phyloP scores from a whole-genome alignment of 768 basidiomycete genomes.

The Rhodotorula babjevae region DNA sequence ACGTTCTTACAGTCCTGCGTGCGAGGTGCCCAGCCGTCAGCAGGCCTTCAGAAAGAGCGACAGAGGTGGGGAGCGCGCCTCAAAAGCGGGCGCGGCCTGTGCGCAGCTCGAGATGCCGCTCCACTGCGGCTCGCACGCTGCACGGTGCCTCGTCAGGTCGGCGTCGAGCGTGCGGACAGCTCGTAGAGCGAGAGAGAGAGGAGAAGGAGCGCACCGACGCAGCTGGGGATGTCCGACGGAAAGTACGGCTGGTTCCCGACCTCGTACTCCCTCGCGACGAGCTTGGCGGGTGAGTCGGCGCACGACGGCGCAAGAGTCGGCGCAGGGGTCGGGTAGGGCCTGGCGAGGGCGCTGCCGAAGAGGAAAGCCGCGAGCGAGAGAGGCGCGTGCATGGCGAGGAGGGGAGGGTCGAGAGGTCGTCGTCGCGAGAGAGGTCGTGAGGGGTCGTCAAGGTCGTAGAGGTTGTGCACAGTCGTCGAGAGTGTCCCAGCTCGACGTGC shows the following conservation, averaged over 20 bases:
- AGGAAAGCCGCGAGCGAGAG: too few relatives aligned
- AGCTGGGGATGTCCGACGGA: slow-evolving; percentile 16
- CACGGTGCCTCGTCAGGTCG: background rate
- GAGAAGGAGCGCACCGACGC: slow-evolving; percentile 13
- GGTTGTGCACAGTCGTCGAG: too few relatives aligned
- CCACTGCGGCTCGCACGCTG: slow-evolving; percentile 31
- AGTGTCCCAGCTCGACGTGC: too few relatives aligned
- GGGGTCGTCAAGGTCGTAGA: background rate
- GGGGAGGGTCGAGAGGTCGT: background rate
- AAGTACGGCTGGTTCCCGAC: slow-evolving; percentile 16
- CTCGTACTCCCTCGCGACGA: background rate
- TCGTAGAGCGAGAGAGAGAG: background rate
- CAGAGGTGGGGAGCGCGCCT: slow-evolving; percentile 2
- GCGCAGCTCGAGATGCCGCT: slow-evolving; percentile 20
- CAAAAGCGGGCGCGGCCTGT: slow-evolving; percentile 16
- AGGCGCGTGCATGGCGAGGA: background rate
- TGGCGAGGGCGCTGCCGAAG: background rate
- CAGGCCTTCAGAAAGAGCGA: too few relatives aligned
- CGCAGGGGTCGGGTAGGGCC: background rate
- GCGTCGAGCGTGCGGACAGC: too few relatives aligned
- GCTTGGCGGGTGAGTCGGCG: background rate
- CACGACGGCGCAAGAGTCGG: background rate
- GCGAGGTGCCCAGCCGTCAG: too few relatives aligned
- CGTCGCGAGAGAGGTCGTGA: too few relatives aligned
- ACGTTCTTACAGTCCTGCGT: slow-evolving; percentile 21